These are phyloP conservation scores for Dryas integrifolia DNA, from an alignment of 331 rosid genomes.

Conservation along the genomic window DNA sequence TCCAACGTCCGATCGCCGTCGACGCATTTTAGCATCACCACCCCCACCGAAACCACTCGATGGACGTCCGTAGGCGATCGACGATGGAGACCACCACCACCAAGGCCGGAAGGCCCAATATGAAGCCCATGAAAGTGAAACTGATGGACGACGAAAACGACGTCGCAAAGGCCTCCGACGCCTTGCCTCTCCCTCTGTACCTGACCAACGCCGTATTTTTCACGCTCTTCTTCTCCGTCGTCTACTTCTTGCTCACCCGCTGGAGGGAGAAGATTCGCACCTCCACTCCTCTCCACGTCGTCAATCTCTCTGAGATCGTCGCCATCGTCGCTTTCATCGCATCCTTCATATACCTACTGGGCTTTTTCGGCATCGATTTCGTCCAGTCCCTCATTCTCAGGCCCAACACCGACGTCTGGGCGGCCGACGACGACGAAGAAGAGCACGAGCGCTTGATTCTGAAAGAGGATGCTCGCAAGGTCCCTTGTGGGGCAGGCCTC, in stretches of 20 bases:
- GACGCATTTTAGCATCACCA: conserved; percentile 3
- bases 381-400: conserved; percentile 49
- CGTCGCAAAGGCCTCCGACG: conserved; percentile 39
- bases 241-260: conserved; percentile 44
- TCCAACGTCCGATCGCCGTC: conserved; percentile 29
- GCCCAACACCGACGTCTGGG: conserved; percentile 44
- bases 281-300: conserved; percentile 45
- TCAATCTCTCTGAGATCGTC: conserved; percentile 41
- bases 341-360: conserved; percentile 47
- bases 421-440: conserved; percentile 36
- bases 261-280: conserved; percentile 56
- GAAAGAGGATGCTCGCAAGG: conserved; percentile 36
- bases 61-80: conserved; percentile 43
- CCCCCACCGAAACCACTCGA: background rate
- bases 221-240: conserved; percentile 51
- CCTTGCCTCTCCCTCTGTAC: conserved; percentile 39
- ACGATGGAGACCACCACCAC: conserved; percentile 10
- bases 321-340: conserved; percentile 42
- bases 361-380: conserved; percentile 53
- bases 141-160: conserved; percentile 17
- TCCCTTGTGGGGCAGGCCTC: conserved; percentile 46
- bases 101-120: background rate
- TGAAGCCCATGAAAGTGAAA: conserved; percentile 2
- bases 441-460: conserved; percentile 23
- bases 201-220: conserved; percentile 42